Percentiles rank a stretch among this genome's conserved stretches.
Conservation (phyloP, 2,329 filamentous ascomycete genomes). For the Neopestalotiopsis clavispora region DNA sequence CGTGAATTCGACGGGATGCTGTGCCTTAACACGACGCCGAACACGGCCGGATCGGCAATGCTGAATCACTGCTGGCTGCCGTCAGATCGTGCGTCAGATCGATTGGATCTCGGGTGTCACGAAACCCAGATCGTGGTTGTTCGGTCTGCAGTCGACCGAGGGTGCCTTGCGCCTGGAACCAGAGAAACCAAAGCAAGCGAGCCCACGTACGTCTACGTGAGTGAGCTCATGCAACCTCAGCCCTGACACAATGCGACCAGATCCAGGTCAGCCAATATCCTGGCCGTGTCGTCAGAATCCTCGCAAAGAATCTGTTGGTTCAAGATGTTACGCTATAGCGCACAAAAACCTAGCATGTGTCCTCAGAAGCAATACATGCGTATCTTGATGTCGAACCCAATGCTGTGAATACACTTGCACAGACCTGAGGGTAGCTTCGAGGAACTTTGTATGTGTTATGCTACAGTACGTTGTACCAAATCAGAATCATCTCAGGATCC, state of each 20-base stretch:
- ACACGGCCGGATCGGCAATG: conserved; percentile 17
- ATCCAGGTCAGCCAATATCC: background rate
- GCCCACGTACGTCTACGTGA: background rate
- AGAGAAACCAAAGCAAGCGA: conserved; percentile 4
- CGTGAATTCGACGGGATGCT: background rate
- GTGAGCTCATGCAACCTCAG: background rate
- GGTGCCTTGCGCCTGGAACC: background rate
- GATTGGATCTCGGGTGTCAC: background rate
- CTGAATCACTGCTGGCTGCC: conserved; percentile 6
- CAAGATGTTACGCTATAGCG: background rate
- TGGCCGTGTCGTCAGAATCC: background rate
- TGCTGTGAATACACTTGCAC: background rate
- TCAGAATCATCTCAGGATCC: background rate
- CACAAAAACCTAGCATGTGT: background rate
- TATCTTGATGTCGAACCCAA: background rate
- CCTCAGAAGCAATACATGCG: background rate
- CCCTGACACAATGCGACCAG: background rate
- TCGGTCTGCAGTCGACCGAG: conserved; percentile 13
- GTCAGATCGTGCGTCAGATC: background rate
- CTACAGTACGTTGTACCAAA: background rate
- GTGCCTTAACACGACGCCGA: conserved; percentile 12
- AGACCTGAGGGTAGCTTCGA: background rate
- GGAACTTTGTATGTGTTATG: background rate
- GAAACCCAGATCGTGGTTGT: conserved; percentile 3
- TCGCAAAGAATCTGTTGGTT: background rate